Conservation (phyloP, 1,284 basidiomycete species). For the Leucoagaricus sp. region DNA sequence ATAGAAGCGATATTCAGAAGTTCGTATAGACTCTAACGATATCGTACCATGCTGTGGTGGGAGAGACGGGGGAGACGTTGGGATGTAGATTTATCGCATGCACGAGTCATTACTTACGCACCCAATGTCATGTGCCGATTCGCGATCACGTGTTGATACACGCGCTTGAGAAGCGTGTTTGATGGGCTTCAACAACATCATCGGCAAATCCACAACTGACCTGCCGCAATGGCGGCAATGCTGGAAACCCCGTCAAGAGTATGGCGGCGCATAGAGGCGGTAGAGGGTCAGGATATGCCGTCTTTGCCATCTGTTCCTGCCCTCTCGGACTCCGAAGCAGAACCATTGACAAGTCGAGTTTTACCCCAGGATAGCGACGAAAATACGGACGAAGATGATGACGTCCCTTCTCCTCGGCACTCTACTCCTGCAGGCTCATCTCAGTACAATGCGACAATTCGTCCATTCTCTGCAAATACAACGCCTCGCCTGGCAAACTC, state of each 20-base stretch:
- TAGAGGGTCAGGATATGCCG: constrained; percentile 70
- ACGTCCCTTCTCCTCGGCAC: constrained; percentile 50
- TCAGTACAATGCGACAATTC: constrained; percentile 51
- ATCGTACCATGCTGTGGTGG: too few relatives aligned
- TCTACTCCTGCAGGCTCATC: constrained; percentile 65
- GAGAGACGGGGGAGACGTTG: too few relatives aligned
- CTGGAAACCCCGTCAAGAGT: constrained; percentile 80
- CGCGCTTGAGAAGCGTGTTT: background rate
- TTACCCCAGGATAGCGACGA: constrained; percentile 27
- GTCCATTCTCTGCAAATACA: constrained; percentile 56
- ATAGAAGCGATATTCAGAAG: too few relatives aligned
- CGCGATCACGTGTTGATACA: background rate
- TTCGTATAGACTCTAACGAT: too few relatives aligned
- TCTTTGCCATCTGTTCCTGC: constrained; percentile 73
- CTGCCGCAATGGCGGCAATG: constrained; percentile 43
- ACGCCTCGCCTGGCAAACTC: constrained; percentile 75
- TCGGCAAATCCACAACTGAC: background rate
- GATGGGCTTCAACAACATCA: too few relatives aligned
- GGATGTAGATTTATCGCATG: too few relatives aligned
- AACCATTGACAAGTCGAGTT: constrained; percentile 29
- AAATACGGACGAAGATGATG: constrained; percentile 29
- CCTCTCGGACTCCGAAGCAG: constrained; percentile 60
- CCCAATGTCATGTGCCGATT: background rate
- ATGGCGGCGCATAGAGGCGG: constrained; percentile 74
- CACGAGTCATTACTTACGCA: too few relatives aligned